A percentile compares a stretch with the other conserved stretches of the same genome.
These are phyloP conservation scores for Elaeis guineensis DNA, from an alignment of 176 grass and related monocot genomes.

Conservation along the genomic window DNA sequence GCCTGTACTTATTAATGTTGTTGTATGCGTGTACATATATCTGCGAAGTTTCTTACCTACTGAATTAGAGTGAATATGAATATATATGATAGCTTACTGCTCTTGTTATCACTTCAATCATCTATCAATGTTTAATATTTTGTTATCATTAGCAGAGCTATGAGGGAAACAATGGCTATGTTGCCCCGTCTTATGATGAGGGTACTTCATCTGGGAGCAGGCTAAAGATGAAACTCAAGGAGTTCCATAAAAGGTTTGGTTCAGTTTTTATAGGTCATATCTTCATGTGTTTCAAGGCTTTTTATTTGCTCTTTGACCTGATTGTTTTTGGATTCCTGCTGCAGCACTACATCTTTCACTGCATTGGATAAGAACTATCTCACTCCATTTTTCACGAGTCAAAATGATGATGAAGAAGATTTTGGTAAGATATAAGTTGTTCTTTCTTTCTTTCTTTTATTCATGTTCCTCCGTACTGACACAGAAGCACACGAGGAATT, in stretches of 20 bases:
- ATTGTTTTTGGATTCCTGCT: slow-evolving; percentile 12
- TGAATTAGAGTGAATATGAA: too few relatives aligned
- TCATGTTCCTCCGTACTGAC: too few relatives aligned
- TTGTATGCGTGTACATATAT: too few relatives aligned
- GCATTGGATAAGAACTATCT: slow-evolving; percentile 96
- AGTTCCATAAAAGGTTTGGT: slow-evolving; percentile 87
- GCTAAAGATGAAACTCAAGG: slow-evolving; percentile 88
- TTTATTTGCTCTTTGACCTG: background rate
- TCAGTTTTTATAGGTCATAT: slow-evolving; percentile 5
- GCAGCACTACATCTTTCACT: slow-evolving; percentile 84
- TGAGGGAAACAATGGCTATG: slow-evolving; percentile 69
- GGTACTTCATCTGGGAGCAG: slow-evolving; percentile 70
- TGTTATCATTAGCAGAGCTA: slow-evolving; percentile 29
- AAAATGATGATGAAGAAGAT: slow-evolving; percentile 67
- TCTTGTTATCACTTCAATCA: too few relatives aligned
- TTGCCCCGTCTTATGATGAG: slow-evolving; percentile 65
- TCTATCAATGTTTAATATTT: too few relatives aligned
- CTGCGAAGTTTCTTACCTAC: too few relatives aligned
- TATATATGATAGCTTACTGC: too few relatives aligned
- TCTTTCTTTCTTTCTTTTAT: too few relatives aligned
- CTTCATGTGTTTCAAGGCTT: background rate
- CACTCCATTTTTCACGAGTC: slow-evolving; percentile 97
- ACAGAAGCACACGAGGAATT: too few relatives aligned
- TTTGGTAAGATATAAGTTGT: slow-evolving; percentile 34
- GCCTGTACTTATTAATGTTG: too few relatives aligned